Evolutionary conservation across 2,329 filamentous ascomycete species (phyloP), one percentile per base, ranked within the genome.

Genomic region (Cordyceps pruinosa): DNA sequence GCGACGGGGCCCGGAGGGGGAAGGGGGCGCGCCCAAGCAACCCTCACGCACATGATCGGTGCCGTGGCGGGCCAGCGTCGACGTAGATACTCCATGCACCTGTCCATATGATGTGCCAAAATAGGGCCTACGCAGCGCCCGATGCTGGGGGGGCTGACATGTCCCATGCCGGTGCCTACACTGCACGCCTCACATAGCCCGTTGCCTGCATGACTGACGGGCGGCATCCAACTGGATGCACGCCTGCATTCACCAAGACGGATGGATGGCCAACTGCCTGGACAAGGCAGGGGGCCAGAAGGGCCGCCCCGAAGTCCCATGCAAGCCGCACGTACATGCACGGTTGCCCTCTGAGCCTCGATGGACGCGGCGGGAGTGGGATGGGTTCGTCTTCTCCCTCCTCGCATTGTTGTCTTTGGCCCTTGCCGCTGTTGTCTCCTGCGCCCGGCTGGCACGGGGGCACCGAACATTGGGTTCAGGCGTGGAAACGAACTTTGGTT

Each of bases 21-120:
- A n/a, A 21, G n/a, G 37, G 19, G n/a, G 8, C 26, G 9, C n/a
- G 49, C 5, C 12, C 12, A 30, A 52, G 12, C 15, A 8, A 52
- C 25, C 49, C 37, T 53, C 37, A 17, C 47, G 15, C 37, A 21
- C 37, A 21, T 37, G 23, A 21, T 30, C 17, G 25, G 17, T n/a
- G 19, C 19, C 19, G 21, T 25, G 15, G 39, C 19, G 30, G 50
- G 17, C 19, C 50, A 44, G 26, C 13, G 50, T 53, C 37, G 37
- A 52, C 49, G 17, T 19, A 45, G 50, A 45, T 53, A 53, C 35
- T 26, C 13, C 37, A 39, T 53, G 50, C 50, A 25, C 17, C 12
- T 25, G 39, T 34, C 19, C 50, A 34, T 32, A 52, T 52, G 49
- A 52, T 53, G 50, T 53, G 28, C 51, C 37, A 23, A 37, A 46